A percentile compares a stretch with the other conserved stretches of the same genome.
These are phyloP conservation scores for Plasmodium malariae DNA, from an alignment of 169 alveolate species.

Conservation along the genomic window DNA sequence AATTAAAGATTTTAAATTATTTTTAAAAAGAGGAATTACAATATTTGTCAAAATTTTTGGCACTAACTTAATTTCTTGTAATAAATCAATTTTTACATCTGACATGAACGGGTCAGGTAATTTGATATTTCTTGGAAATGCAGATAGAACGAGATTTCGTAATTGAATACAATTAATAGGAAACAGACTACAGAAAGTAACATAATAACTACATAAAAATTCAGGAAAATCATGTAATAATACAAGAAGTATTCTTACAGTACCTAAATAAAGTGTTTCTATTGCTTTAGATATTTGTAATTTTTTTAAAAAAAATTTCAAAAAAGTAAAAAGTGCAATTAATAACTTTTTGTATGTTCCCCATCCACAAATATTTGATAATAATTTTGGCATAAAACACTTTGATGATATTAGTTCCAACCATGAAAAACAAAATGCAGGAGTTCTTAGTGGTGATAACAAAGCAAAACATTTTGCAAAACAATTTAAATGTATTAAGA, in stretches of 20 bases:
- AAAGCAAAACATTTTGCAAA: conserved; percentile 55
- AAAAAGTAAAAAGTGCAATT: conserved; percentile 82
- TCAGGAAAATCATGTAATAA: conserved; percentile 97
- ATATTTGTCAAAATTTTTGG: conserved; percentile 87
- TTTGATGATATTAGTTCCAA: conserved; percentile 66
- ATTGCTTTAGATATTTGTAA: conserved; percentile 77
- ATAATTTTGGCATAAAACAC: conserved; percentile 90
- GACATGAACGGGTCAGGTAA: conserved; percentile 95
- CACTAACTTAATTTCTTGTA: conserved; percentile 90
- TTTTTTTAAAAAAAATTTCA: conserved; percentile 78
- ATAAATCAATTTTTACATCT: conserved; percentile 90
- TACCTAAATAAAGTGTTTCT: conserved; percentile 78
- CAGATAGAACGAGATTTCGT: conserved; percentile 95
- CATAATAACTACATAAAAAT: conserved; percentile 95
- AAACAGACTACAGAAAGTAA: conserved; percentile 92
- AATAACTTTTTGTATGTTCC: conserved; percentile 86
- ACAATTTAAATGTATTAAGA: conserved; percentile 42
- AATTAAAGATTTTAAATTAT: conserved; percentile 74
- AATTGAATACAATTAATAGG: conserved; percentile 94
- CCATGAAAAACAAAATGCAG: conserved; percentile 78
- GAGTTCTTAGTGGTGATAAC: conserved; percentile 65
- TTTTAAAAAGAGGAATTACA: conserved; percentile 72
- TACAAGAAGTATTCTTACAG: conserved; percentile 90
- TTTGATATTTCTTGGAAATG: conserved; percentile 94
- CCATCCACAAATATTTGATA: conserved; percentile 88